phyloP scores from a whole-genome alignment of 2,329 filamentous ascomycete genomes.

The Bipolaris zeicola region DNA sequence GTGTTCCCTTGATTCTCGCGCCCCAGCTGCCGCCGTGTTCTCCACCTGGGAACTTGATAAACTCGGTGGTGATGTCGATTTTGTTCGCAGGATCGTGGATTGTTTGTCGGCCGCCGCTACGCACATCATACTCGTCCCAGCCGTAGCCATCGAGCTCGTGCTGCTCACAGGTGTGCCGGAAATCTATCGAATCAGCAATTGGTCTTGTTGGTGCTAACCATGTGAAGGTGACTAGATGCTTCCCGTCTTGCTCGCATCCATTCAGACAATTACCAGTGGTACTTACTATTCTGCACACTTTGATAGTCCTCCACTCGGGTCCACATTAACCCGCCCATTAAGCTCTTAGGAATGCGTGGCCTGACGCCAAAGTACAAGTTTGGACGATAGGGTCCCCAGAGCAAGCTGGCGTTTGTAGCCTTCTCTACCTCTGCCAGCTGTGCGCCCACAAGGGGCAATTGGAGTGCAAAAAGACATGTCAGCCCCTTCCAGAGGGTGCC shows the following conservation, averaged over 20 bases:
- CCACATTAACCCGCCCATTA: conserved; percentile 88
- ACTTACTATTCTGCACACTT: conserved; percentile 75
- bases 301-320: conserved; percentile 79
- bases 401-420: conserved; percentile 76
- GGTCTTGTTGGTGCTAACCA: background rate
- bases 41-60: conserved; percentile 90
- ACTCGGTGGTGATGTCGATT: conserved; percentile 89
- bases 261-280: background rate
- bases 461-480: conserved; percentile 28
- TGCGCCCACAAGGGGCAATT: conserved; percentile 34
- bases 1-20: conserved; percentile 80
- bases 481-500: conserved; percentile 28
- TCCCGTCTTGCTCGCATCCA: background rate
- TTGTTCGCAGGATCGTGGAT: conserved; percentile 89
- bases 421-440: conserved; percentile 48
- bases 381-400: conserved; percentile 95
- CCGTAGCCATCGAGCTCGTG: conserved; percentile 95
- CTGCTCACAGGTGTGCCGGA: conserved; percentile 95
- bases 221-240: background rate
- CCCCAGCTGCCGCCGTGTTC: conserved; percentile 90
- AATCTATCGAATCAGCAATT: conserved; percentile 60
- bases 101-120: conserved; percentile 83
- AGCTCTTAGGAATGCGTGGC: conserved; percentile 78
- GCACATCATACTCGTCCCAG: conserved; percentile 95
- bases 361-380: conserved; percentile 94